Percentiles rank a stretch among this genome's conserved stretches.
Evolutionary conservation across 345 rosid genomes (phyloP).

Genomic region (Citrus mangshanensis): DNA sequence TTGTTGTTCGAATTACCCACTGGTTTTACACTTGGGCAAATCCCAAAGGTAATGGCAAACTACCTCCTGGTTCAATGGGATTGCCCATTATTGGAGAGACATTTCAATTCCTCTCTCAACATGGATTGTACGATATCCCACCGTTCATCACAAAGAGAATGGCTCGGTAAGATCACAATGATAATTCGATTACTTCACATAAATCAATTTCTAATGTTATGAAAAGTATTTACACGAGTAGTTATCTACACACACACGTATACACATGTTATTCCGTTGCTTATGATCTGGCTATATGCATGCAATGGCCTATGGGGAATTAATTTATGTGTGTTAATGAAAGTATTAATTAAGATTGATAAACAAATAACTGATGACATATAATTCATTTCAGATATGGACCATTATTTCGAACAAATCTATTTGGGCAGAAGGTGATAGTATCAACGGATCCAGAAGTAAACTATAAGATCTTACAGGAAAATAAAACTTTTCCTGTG

Average conservation of each 20-base stretch:
- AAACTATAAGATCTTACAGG: constrained; percentile 12
- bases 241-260: no score
- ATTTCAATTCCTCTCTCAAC: neutral
- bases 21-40: neutral
- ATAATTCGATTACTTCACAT: no score
- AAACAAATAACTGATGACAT: no score
- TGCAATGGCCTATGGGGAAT: no score
- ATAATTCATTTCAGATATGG: constrained; percentile 32
- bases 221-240: no score
- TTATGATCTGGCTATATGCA: no score
- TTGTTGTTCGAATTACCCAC: neutral
- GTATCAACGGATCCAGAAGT: constrained; percentile 38
- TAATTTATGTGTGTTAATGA: no score
- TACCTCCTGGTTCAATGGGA: constrained; percentile 14
- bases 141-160: constrained; percentile 2
- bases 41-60: constrained; percentile 4
- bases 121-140: neutral
- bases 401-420: constrained; percentile 32
- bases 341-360: no score
- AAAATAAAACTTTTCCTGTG: neutral
- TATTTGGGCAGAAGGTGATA: constrained; percentile 34
- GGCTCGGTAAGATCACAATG: neutral
- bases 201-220: no score
- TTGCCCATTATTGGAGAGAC: constrained; percentile 18
- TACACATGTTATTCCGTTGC: no score